These are phyloP conservation scores for Auricularia sp. DNA, from an alignment of 768 basidiomycete genomes.

Conservation along the genomic window DNA sequence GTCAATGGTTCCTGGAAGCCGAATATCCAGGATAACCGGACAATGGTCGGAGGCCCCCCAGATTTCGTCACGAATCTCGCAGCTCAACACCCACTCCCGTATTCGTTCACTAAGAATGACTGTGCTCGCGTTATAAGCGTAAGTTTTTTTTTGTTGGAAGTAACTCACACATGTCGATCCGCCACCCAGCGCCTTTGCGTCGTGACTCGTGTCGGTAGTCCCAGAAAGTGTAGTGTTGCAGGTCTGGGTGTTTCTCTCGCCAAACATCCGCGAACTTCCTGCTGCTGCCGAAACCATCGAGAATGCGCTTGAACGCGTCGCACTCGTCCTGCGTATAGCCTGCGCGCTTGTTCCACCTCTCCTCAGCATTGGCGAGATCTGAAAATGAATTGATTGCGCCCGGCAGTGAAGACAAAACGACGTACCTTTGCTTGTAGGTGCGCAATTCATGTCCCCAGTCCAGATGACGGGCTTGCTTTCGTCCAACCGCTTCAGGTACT, in stretches of 20 bases:
- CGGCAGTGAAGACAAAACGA: neutral
- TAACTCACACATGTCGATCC: slow-evolving; percentile 68
- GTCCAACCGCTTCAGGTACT: slow-evolving; percentile 63
- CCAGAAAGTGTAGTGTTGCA: slow-evolving; percentile 77
- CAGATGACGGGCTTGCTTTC: slow-evolving; percentile 77
- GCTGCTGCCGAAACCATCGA: neutral
- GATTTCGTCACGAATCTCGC: slow-evolving; percentile 77
- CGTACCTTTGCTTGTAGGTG: slow-evolving; percentile 61
- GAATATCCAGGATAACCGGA: slow-evolving; percentile 67
- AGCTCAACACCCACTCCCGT: slow-evolving; percentile 54
- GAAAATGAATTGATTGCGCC: slow-evolving; percentile 7
- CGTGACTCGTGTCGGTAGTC: slow-evolving; percentile 77
- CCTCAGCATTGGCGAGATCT: slow-evolving; percentile 61
- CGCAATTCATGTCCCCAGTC: slow-evolving; percentile 82
- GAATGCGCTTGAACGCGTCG: slow-evolving; percentile 47
- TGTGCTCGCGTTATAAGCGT: slow-evolving; percentile 19
- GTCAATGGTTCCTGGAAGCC: neutral
- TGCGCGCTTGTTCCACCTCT: slow-evolving; percentile 81
- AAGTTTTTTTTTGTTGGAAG: neutral
- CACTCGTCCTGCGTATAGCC: slow-evolving; percentile 82
- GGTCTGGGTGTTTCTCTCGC: slow-evolving; percentile 56
- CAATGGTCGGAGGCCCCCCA: slow-evolving; percentile 85
- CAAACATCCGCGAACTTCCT: slow-evolving; percentile 64
- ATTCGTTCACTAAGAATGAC: slow-evolving; percentile 71
- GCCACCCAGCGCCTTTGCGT: slow-evolving; percentile 74